Evolutionary conservation across 139 green algal genomes (phyloP).

Genomic region (Tetratostichococcus sp.): DNA sequence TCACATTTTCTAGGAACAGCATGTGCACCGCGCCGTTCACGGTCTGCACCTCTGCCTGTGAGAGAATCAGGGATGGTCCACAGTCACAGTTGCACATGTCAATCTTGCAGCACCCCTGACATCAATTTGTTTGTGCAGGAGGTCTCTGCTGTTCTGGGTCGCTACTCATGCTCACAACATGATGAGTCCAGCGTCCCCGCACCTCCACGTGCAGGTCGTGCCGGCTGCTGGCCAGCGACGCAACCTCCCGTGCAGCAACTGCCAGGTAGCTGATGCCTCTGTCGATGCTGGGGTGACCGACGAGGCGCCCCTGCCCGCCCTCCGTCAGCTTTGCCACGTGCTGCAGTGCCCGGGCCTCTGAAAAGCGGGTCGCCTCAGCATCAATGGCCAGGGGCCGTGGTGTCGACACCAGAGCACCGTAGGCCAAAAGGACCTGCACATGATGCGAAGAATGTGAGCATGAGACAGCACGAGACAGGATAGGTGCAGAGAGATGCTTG

Average conservation of each 20-base stretch:
- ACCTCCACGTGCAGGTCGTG: background rate
- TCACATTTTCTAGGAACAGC: slow-evolving; percentile 37
- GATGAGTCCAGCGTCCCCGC: too few relatives aligned
- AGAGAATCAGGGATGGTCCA: background rate
- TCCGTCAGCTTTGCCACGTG: background rate
- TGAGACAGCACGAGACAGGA: too few relatives aligned
- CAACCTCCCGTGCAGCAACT: background rate
- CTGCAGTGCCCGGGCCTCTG: background rate
- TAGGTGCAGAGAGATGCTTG: too few relatives aligned
- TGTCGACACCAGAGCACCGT: background rate
- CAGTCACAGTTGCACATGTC: too few relatives aligned
- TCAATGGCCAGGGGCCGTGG: background rate
- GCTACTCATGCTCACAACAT: too few relatives aligned
- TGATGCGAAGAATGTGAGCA: too few relatives aligned
- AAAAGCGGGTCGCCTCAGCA: background rate
- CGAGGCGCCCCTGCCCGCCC: background rate
- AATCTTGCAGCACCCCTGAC: too few relatives aligned
- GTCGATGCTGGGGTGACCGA: background rate
- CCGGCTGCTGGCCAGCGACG: too few relatives aligned
- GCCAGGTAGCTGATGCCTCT: background rate
- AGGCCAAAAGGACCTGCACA: background rate
- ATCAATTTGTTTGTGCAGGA: too few relatives aligned
- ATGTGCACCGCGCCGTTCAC: slow-evolving; percentile 35
- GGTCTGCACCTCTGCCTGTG: slow-evolving; percentile 2
- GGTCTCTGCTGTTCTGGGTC: too few relatives aligned